Evolutionary conservation across 2,329 filamentous ascomycete genomes (phyloP), one percentile per base, ranked within the genome.

Genomic region (Xylariaceae sp.): DNA sequence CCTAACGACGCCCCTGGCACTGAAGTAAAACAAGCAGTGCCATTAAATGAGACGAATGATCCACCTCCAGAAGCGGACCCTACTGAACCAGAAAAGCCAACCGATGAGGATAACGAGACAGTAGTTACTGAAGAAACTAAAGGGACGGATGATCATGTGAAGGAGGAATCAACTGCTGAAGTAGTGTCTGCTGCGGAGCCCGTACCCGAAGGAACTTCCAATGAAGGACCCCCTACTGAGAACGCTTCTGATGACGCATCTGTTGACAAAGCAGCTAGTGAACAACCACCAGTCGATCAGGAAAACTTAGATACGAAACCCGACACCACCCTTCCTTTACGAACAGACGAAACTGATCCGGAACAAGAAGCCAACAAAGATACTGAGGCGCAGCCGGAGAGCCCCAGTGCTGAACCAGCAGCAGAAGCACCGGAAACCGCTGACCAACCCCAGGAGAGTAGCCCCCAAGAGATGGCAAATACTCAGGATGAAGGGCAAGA

Each of bases 291-390:
- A 42, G 37, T 6, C 10, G 37, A 50, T 19, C 10, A 36, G 0
- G 45, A 49, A 22, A 29, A 1, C 2, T 21, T 34, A 2, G 19
- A 21, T 2, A 41, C 39, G 7, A 22, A 49, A 30, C 32, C 30
- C n/a, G 37, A 45, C n/a, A 19, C 16, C 13, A 13, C 32, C 18
- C 41, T 32, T 13, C 58, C 60, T 34, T 29, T 36, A 3, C n/a
- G 57, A 6, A 47, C 55, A 36, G 55, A 55, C n/a, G 54, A 57
- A 26, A 8, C 8, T 44, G 49, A 60, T 9, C 7, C 37, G 26
- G 48, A 50, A 32, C 54, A 59, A 21, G 47, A 61, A 9, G 4
- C 44, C 13, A n/a, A 44, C 9, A 39, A 58, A 6, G 41, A 59
- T 7, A 13, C 36, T 21, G 22, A 55, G n/a, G n/a, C n/a, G 19